phyloP scores from a whole-genome alignment of 2,329 filamentous ascomycete species.

The Trichophyton equinum region DNA sequence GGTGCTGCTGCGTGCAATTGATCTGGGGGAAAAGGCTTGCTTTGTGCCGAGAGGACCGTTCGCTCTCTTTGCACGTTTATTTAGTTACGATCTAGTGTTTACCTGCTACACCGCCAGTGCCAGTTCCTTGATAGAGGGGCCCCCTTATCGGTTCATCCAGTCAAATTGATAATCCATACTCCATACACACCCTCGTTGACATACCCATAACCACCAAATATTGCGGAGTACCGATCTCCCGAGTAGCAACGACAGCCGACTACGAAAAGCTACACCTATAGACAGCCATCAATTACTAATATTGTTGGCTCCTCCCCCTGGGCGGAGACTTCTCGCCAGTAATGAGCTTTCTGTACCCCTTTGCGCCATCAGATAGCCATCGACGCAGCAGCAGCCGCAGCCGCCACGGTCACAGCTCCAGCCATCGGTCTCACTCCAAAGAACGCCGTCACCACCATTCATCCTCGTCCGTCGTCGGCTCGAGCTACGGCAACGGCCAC shows the following conservation, averaged over 20 bases:
- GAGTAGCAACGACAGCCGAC: no score
- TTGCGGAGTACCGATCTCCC: no score
- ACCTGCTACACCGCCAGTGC: neutral
- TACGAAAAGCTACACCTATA: no score
- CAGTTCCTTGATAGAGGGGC: neutral
- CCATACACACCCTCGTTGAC: neutral
- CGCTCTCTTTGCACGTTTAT: neutral
- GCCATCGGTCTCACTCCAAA: constrained; percentile 10
- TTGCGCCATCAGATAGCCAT: neutral
- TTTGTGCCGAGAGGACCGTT: neutral
- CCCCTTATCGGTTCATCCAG: no score
- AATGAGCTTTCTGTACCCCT: constrained; percentile 5
- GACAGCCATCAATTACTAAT: neutral
- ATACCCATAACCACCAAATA: no score
- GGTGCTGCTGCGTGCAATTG: neutral
- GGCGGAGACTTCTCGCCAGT: neutral
- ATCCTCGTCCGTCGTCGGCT: constrained; percentile 26
- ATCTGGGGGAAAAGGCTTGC: neutral
- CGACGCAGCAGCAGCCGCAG: neutral
- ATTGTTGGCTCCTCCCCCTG: neutral
- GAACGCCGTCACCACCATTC: constrained; percentile 16
- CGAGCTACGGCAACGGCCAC: constrained; percentile 15
- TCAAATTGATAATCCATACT: neutral
- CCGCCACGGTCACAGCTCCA: neutral
- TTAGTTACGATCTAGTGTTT: neutral